Base-by-base conservation (phyloP, 176 grass and related monocot species). In the Canna indica region DNA sequence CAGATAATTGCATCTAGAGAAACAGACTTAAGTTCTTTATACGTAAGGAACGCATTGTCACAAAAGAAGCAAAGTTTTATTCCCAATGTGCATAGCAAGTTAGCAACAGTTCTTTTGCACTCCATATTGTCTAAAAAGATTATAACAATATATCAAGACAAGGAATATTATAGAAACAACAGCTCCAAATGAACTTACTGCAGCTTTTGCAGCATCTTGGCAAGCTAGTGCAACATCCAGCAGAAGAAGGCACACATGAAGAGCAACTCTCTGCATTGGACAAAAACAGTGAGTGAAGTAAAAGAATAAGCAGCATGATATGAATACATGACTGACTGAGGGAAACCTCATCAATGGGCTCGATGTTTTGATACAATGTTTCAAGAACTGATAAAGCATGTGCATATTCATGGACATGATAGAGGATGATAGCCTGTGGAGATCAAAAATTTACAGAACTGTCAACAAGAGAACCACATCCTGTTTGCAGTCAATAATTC, bases 281-380 rank as follows among this genome's bases (percentile, higher is more conserved):
- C 9, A 32, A 33, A 32, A 64, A 47, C 46, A 56, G 1, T 20
- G 18, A 47, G 16, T 22, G 14, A 31, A 41, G 29, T 26, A 39
- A 26, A 77, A 59, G 20, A 53, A 29, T 18, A 38, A 59, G 9
- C 1, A 41, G 22, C 25, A 32, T n/a, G 42, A 20, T 47, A 18
- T 29, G 25, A 28, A 70, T 47, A 70, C 11, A 17, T 46, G 61
- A 24, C 7, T 36, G 78, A 73, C 42, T 41, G 13, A 41, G n/a
- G 26, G 12, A 73, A 17, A 96, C 91, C 91, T 96, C 91, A 78
- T 96, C 91, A 78, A 96, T 86, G 28, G 80, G 85, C 73, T 96
- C 85, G 31, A 96, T 88, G 34, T 85, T 91, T 77, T 81, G 78
- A 68, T 82, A 96, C 57, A 91, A 79, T 46, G 80, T 78, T 75